Conservation (phyloP, 768 basidiomycete genomes). For the Daedaleopsis sinensis region DNA sequence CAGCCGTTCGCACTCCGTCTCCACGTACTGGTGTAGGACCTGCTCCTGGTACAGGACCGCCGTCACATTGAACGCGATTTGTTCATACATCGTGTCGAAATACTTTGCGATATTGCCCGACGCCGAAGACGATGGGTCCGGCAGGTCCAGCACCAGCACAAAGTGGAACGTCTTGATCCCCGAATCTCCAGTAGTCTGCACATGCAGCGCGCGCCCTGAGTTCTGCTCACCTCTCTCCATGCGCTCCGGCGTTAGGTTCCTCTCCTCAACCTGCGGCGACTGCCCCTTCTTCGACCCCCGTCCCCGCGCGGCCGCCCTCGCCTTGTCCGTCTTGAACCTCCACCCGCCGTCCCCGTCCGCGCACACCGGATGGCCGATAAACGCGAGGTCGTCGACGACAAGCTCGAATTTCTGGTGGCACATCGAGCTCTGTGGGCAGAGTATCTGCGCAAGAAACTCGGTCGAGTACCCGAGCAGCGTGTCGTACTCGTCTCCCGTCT, state of each 20-base stretch:
- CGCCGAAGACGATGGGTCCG: slow-evolving; percentile 85
- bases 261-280: slow-evolving; percentile 31
- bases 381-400: slow-evolving; percentile 87
- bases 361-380: slow-evolving; percentile 94
- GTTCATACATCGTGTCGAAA: slow-evolving; percentile 86
- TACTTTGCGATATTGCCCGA: slow-evolving; percentile 78
- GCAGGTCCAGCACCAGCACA: slow-evolving; percentile 84
- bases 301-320: slow-evolving; percentile 53
- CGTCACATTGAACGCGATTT: slow-evolving; percentile 86
- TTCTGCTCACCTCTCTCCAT: slow-evolving; percentile 14
- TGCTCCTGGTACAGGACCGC: slow-evolving; percentile 94
- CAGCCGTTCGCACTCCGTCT: slow-evolving; percentile 74
- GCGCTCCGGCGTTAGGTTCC: slow-evolving; percentile 39
- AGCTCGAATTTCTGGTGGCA: slow-evolving; percentile 97
- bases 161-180: slow-evolving; percentile 84
- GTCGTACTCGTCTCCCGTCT: slow-evolving; percentile 56
- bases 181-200: slow-evolving; percentile 21
- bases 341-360: slow-evolving; percentile 73
- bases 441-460: slow-evolving; percentile 77
- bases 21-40: slow-evolving; percentile 83
- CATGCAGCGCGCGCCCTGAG: not conserved
- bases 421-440: slow-evolving; percentile 77
- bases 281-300: slow-evolving; percentile 53
- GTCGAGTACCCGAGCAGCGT: slow-evolving; percentile 78
- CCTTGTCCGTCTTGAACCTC: slow-evolving; percentile 71